Conservation (phyloP, 192 early-diverging fungal species). For the Spizellomyces punctatus region DNA sequence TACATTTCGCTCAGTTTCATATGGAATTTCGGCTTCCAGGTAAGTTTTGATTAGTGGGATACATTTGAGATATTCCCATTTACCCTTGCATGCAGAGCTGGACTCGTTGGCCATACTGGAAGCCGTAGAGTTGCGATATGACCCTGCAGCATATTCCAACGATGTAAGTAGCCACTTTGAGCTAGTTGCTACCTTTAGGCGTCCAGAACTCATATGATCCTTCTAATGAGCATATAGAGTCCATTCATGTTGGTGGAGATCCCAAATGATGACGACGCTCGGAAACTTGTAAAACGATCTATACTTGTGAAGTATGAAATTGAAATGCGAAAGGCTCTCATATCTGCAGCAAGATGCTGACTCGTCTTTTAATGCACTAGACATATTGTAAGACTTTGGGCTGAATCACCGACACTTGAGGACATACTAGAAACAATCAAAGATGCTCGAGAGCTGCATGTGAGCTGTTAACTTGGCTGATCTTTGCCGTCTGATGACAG, state of each 20-base stretch:
- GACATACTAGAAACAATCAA: slow-evolving; percentile 64
- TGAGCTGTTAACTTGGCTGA: slow-evolving; percentile 9
- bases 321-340: not conserved
- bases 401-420: slow-evolving; percentile 60
- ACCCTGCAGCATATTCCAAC: slow-evolving; percentile 59
- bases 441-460: slow-evolving; percentile 60
- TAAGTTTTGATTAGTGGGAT: not conserved
- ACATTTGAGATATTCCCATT: not conserved
- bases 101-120: slow-evolving; percentile 80
- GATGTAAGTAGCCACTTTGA: slow-evolving; percentile 48
- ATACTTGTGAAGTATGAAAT: slow-evolving; percentile 77
- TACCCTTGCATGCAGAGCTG: slow-evolving; percentile 61
- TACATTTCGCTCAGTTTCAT: slow-evolving; percentile 49
- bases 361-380: slow-evolving; percentile 33
- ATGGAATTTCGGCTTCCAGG: slow-evolving; percentile 54
- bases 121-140: slow-evolving; percentile 66
- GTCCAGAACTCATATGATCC: not conserved
- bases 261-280: slow-evolving; percentile 68
- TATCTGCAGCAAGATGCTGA: not conserved
- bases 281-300: slow-evolving; percentile 72
- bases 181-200: not conserved
- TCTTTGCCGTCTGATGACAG: not conserved
- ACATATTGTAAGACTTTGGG: slow-evolving; percentile 80
- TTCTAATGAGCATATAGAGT: slow-evolving; percentile 43
- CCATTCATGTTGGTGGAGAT: slow-evolving; percentile 82